Evolutionary conservation across 202 grass and related monocot genomes (phyloP), one percentile per base, ranked within the genome.

Genomic region (Saccharum hybrid): DNA sequence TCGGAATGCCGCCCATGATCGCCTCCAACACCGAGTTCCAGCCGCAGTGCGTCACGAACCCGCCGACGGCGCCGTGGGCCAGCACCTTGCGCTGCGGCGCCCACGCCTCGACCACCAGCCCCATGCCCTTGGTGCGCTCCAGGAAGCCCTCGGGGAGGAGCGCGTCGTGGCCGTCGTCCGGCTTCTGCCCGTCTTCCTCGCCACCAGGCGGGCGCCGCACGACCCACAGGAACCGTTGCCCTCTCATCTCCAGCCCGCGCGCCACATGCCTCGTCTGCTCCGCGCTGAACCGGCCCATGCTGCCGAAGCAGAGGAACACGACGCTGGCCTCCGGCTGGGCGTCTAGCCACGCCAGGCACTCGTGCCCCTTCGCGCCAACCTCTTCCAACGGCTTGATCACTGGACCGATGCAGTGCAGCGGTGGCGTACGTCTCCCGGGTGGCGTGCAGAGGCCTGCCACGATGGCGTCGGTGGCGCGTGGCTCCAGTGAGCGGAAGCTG

Each of bases 11-110:
- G 0, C 68, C 76, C 64, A 4, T 51, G 34, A 90, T 3, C 0
- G 68, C 91, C 79, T 97, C 91, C 1, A 93, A 22, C 26, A 61
- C 65, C 31, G 91, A 94, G 76, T 94, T 94, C 91, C 91, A 94
- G 1, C 91, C 91, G 16, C 86, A 94, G 66, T 94, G 91, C 30
- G 77, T 88, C 39, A 94, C 88, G 65, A 94, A 94, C 6, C 36
- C 91, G n/a, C 89, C 94, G 1, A 73, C 42, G 11, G 92, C 70
- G 5, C 19, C 5, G 63, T 91, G 92, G 0, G 9, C 33, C 22
- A 94, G 56, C 12, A 94, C 86, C 5, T 87, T 76, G 16, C 66
- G 59, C 43, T 94, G 88, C 8, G 93, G 90, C 54, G 85, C 83
- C 93, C 90, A 96, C 14, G 81, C 83, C 85, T 77, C 82, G 45